These are phyloP conservation scores for Camellia sinensis DNA, from an alignment of 148 eudicot species.

Conservation along the genomic window DNA sequence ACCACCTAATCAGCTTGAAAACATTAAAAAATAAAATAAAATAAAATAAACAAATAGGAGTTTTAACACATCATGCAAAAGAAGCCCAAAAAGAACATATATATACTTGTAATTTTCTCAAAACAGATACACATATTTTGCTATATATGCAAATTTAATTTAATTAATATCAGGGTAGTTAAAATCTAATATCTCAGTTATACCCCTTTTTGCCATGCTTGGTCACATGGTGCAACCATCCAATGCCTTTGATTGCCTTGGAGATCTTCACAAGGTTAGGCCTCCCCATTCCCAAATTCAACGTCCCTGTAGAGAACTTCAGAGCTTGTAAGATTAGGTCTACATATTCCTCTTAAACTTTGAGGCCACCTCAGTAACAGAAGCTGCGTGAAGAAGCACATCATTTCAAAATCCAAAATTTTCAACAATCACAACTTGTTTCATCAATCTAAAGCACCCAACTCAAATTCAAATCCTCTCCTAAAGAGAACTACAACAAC, in stretches of 20 bases:
- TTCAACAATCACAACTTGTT: too few relatives aligned
- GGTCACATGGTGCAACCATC: slow-evolving; percentile 58
- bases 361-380: too few relatives aligned
- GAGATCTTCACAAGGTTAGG: slow-evolving; percentile 58
- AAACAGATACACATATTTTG: background rate
- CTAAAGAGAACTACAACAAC: too few relatives aligned
- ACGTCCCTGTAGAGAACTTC: slow-evolving; percentile 78
- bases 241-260: slow-evolving; percentile 76
- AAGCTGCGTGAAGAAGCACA: too few relatives aligned
- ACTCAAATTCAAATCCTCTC: too few relatives aligned
- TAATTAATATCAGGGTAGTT: background rate
- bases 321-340: slow-evolving; percentile 49
- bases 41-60: background rate
- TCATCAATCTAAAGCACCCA: too few relatives aligned
- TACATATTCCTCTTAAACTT: too few relatives aligned
- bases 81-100: background rate
- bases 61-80: background rate
- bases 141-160: background rate
- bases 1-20: background rate
- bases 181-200: background rate
- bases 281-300: slow-evolving; percentile 73
- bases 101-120: background rate
- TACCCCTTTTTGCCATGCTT: slow-evolving; percentile 44
- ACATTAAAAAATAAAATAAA: too few relatives aligned
- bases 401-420: too few relatives aligned